phyloP scores from a whole-genome alignment of 768 basidiomycete species.

The Tephrocybe sp. region DNA sequence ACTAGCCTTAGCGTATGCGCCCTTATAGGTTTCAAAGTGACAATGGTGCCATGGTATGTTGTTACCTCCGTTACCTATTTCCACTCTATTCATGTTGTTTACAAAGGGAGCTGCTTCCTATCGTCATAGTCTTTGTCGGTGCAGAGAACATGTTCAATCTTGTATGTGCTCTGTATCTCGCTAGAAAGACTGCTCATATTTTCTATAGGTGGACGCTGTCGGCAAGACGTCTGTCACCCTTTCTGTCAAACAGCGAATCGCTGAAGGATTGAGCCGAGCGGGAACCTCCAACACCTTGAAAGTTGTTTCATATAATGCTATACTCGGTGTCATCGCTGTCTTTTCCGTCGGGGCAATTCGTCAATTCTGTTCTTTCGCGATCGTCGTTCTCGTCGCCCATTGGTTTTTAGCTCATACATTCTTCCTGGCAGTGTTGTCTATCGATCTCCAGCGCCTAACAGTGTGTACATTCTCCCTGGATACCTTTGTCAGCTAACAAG shows the following conservation, averaged over 20 bases:
- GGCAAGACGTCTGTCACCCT: conserved; percentile 81
- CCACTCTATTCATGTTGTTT: conserved; percentile 4
- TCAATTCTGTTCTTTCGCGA: conserved; percentile 91
- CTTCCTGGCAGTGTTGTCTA: conserved; percentile 91
- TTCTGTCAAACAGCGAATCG: conserved; percentile 89
- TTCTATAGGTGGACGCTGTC: conserved; percentile 73
- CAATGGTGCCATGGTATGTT: conserved; percentile 86
- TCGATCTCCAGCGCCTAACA: conserved; percentile 93
- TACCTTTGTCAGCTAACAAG: conserved; percentile 1
- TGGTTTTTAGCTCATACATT: conserved; percentile 98
- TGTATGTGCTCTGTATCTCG: conserved; percentile 39
- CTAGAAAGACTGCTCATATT: neutral
- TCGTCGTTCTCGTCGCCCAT: conserved; percentile 92
- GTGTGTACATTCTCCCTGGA: conserved; percentile 30
- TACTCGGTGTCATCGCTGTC: conserved; percentile 73
- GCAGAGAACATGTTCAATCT: conserved; percentile 98
- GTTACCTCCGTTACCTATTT: conserved; percentile 13
- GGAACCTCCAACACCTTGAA: conserved; percentile 93
- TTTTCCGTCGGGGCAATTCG: conserved; percentile 79
- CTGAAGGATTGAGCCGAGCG: conserved; percentile 82
- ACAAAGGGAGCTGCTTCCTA: conserved; percentile 80
- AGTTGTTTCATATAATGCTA: conserved; percentile 80
- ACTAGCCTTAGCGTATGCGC: conserved; percentile 93
- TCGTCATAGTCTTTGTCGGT: conserved; percentile 93
- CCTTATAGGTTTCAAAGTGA: conserved; percentile 82